Conservation (phyloP, 495 filamentous ascomycete species). For the Talaromyces wortmannii region DNA sequence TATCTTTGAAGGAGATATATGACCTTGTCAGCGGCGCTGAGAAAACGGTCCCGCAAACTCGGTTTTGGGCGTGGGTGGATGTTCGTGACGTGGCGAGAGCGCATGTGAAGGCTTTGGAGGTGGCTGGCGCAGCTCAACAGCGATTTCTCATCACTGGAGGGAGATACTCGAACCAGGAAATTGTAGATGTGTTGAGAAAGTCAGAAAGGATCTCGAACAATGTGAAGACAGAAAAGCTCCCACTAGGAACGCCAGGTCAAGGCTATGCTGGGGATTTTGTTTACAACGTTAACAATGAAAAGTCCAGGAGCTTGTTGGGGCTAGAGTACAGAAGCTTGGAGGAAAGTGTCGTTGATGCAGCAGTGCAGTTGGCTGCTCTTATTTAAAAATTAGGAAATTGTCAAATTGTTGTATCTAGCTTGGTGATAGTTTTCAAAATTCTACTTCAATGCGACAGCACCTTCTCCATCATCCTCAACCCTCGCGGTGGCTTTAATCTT, state of each 20-base stretch:
- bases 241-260: not conserved
- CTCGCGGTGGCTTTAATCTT: conserved; percentile 1
- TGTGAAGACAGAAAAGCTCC: not conserved
- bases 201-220: not conserved
- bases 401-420: too few species aligned
- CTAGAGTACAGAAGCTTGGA: not conserved
- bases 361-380: not conserved
- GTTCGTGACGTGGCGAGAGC: conserved; percentile 35
- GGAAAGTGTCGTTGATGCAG: not conserved
- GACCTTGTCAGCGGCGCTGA: not conserved
- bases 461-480: not conserved
- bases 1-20: not conserved
- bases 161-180: not conserved
- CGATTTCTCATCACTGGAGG: not conserved
- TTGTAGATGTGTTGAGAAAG: not conserved
- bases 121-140: not conserved
- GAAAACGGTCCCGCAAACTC: not conserved
- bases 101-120: conserved; percentile 11
- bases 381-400: not conserved
- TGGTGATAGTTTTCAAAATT: not conserved
- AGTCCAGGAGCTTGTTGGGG: not conserved
- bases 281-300: not conserved
- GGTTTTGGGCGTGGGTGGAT: conserved; percentile 25
- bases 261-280: not conserved
- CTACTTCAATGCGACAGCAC: not conserved